Evolutionary conservation across 148 eudicot genomes (phyloP), one percentile per base, ranked within the genome.

Genomic region (Linanthus parryae): DNA sequence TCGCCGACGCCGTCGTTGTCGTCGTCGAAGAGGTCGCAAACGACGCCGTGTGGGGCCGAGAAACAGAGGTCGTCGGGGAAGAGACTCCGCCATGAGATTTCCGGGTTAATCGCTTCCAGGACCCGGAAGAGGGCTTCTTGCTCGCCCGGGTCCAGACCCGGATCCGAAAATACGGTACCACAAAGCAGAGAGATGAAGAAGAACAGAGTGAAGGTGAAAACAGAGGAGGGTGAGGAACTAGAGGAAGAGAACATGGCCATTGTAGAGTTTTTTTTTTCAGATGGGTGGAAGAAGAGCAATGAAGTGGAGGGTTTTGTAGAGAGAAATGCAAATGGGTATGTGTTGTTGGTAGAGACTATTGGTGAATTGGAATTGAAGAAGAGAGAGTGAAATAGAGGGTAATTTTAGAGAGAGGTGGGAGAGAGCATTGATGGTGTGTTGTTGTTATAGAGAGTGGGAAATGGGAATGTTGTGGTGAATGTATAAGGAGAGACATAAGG

Each of bases 11-110:
- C 12, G 58, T 29, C 35, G 54, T 18, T 25, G 49, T 23, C n/a
- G 30, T 45, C 41, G 12, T 50, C 46, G 57, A 75, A 75, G 56
- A 56, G 61, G 64, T 73, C 87, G 65, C 97, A 89, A 42, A 78
- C 68, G 63, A 89, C 76, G 59, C 91, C 95, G 73, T 89, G 95
- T 14, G 95, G 95, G 54, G 87, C 59, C 40, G 88, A 77, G 57
- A 47, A 44, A 49, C 97, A 89, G 56, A 85, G 77, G 59, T 89
- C 97, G 50, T 82, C 91, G 2, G 95, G 83, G 70, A 61, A 85
- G 44, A 80, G 69, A 1, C 71, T 8, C 0, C 91, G 83, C 90
- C 90, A 89, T 13, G 79, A 75, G 60, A 61, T 25, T 14, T 61
- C 58, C 0, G 91, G 72, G 91, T 85, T 78, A 53, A 89, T 41